Percentiles rank a stretch among this genome's conserved stretches.
Evolutionary conservation across 2,329 filamentous ascomycete species (phyloP).

Genomic region (Calonectria pseudoturangicola): DNA sequence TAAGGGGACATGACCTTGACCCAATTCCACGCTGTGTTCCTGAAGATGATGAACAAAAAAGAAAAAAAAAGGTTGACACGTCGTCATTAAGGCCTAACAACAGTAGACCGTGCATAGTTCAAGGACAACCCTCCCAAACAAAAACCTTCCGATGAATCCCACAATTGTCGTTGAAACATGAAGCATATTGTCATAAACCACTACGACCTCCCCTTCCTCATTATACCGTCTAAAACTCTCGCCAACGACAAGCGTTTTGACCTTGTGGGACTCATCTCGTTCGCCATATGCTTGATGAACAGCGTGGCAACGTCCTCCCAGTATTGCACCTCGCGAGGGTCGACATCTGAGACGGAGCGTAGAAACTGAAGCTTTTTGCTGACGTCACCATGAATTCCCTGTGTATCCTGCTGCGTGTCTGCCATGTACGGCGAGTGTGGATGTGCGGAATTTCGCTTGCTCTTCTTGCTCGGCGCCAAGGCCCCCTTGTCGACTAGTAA

Average conservation of each 20-base stretch:
- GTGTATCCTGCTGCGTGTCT: not conserved
- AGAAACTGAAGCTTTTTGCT: constrained; percentile 7
- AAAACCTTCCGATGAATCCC: too few relatives aligned
- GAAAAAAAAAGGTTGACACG: too few relatives aligned
- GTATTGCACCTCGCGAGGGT: not conserved
- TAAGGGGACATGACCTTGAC: too few relatives aligned
- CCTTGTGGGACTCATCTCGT: not conserved
- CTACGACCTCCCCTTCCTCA: not conserved
- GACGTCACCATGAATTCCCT: not conserved
- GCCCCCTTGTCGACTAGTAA: not conserved
- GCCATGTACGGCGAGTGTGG: not conserved
- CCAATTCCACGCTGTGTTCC: too few relatives aligned
- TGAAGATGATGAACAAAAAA: too few relatives aligned
- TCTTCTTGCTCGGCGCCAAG: not conserved
- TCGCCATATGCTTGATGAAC: constrained; percentile 8
- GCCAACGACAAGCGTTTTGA: constrained; percentile 7
- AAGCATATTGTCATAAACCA: too few relatives aligned
- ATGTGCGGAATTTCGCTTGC: not conserved
- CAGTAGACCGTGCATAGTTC: too few relatives aligned
- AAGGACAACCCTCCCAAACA: too few relatives aligned
- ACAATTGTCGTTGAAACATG: too few relatives aligned
- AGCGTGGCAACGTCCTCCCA: not conserved
- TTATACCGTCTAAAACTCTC: not conserved
- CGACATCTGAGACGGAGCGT: not conserved
- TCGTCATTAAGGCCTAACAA: too few relatives aligned